Conservation (phyloP, 352 stramenopile species). For the Pythium dissimile region DNA sequence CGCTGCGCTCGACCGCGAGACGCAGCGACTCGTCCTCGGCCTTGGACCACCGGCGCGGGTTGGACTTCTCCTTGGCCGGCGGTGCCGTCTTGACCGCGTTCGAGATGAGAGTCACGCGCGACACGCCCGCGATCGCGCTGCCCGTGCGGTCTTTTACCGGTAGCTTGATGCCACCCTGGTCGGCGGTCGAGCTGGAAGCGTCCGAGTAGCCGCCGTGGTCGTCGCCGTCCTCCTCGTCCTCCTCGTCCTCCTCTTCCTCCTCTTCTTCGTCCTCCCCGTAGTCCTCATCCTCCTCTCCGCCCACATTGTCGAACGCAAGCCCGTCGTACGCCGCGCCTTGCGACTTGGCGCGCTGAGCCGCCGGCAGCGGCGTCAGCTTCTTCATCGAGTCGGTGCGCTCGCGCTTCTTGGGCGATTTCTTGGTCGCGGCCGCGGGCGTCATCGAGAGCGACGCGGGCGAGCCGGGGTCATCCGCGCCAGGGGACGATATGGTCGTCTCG, state of each 20-base stretch:
- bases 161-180: conserved; percentile 24
- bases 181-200: conserved; percentile 18
- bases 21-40: conserved; percentile 73
- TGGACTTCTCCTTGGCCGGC: conserved; percentile 83
- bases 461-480: conserved; percentile 9
- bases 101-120: conserved; percentile 63
- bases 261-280: conserved; percentile 23
- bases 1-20: conserved; percentile 79
- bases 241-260: conserved; percentile 13
- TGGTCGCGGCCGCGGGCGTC: conserved; percentile 17
- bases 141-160: conserved; percentile 78
- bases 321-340: conserved; percentile 21
- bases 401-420: conserved; percentile 78
- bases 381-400: conserved; percentile 85
- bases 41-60: conserved; percentile 80
- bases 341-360: conserved; percentile 50
- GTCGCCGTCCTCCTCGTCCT: conserved; percentile 1
- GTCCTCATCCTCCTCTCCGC: conserved; percentile 5
- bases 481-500: conserved; percentile 66
- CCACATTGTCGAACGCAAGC: conserved; percentile 11
- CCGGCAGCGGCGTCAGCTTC: conserved; percentile 59
- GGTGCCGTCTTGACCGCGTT: conserved; percentile 76
- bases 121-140: conserved; percentile 63
- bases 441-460: conserved; percentile 21
- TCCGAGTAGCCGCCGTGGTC: conserved; percentile 15